Evolutionary conservation across 768 basidiomycete genomes (phyloP).

Genomic region (Serpula lacrymans): DNA sequence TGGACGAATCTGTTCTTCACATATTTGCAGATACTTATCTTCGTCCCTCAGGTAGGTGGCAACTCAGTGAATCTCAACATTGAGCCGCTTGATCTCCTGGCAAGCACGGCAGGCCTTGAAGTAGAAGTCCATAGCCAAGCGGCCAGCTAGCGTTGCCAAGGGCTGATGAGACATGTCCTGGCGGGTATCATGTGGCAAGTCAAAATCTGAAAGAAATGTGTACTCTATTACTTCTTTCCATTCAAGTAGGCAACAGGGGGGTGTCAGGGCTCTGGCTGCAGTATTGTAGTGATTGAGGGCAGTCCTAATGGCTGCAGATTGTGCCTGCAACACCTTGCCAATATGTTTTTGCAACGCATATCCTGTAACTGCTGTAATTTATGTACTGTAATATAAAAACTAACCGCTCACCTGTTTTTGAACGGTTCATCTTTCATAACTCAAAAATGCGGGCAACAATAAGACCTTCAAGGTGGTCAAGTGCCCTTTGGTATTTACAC

Average conservation of each 20-base stretch:
- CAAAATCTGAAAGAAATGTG: constrained; percentile 11
- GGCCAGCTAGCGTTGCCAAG: constrained; percentile 13
- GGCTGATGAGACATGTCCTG: constrained; percentile 11
- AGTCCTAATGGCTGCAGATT: constrained; percentile 10
- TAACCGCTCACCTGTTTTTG: constrained; percentile 12
- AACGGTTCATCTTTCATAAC: constrained; percentile 17
- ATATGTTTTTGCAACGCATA: constrained; percentile 10
- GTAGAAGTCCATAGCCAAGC: constrained; percentile 19
- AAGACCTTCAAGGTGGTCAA: constrained; percentile 13
- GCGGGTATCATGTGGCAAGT: constrained; percentile 9
- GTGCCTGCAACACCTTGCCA: constrained; percentile 1
- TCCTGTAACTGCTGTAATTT: background rate
- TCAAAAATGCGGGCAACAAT: constrained; percentile 15
- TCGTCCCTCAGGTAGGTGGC: constrained; percentile 11
- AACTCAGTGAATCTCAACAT: constrained; percentile 13
- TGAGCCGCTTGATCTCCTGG: constrained; percentile 16
- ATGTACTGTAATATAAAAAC: background rate
- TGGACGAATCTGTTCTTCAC: constrained; percentile 1
- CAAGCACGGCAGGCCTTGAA: constrained; percentile 12
- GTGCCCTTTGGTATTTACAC: constrained; percentile 7
- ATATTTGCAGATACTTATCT: background rate
- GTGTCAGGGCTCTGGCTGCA: constrained; percentile 16
- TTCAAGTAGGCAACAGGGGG: constrained; percentile 3
- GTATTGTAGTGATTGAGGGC: constrained; percentile 14
- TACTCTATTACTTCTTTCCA: constrained; percentile 21